Evolutionary conservation across 352 stramenopile genomes (phyloP).

Genomic region (Globisporangium megalacanthum): DNA sequence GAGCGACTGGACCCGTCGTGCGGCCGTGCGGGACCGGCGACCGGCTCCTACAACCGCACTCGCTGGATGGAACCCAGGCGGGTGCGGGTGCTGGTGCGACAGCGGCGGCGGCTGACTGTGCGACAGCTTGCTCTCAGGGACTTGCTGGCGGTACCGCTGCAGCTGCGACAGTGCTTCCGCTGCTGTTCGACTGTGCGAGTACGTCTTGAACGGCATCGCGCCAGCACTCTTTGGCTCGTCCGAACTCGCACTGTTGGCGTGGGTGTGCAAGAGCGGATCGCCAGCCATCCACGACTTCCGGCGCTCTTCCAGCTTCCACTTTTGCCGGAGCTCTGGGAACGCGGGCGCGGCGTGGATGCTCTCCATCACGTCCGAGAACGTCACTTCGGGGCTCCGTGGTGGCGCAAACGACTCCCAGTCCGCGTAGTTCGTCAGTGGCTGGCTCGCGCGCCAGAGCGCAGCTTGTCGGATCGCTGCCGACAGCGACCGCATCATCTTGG

Average conservation of each 20-base stretch:
- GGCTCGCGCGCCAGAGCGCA: constrained; percentile 70
- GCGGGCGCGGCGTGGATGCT: constrained; percentile 38
- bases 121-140: constrained; percentile 8
- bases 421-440: constrained; percentile 60
- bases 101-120: constrained; percentile 25
- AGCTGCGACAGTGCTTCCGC: constrained; percentile 14
- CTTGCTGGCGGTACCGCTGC: constrained; percentile 13
- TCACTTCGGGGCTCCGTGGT: constrained; percentile 51
- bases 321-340: constrained; percentile 39
- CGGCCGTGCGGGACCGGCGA: constrained; percentile 16
- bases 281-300: constrained; percentile 75
- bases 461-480: constrained; percentile 73
- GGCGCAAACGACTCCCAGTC: constrained; percentile 62
- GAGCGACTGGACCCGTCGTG: constrained; percentile 57
- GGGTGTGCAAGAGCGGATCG: constrained; percentile 24
- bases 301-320: constrained; percentile 55
- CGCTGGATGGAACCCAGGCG: not conserved
- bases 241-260: constrained; percentile 3
- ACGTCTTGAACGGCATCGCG: constrained; percentile 24
- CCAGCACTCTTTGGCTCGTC: constrained; percentile 6
- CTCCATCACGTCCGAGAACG: constrained; percentile 73
- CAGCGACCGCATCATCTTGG: constrained; percentile 68
- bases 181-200: constrained; percentile 23
- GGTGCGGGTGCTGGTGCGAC: constrained; percentile 10
- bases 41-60: not conserved